These are phyloP conservation scores for Trichoderma semiorbis DNA, from an alignment of 2,329 filamentous ascomycete genomes.

Conservation along the genomic window DNA sequence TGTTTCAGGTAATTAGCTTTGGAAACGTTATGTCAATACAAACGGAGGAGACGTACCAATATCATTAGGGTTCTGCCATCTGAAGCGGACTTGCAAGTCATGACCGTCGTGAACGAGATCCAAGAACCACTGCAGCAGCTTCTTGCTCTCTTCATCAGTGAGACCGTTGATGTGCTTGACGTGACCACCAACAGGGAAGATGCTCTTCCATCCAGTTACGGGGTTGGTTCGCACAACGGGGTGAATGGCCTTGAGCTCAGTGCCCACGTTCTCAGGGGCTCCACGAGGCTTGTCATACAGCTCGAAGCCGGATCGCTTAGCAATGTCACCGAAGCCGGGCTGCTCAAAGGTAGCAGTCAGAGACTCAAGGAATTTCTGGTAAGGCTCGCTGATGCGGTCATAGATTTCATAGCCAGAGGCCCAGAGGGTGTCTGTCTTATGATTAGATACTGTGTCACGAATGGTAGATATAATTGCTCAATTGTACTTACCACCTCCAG, in stretches of 20 bases:
- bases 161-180: conserved; percentile 50
- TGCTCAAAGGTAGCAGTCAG: conserved; percentile 54
- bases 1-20: conserved; percentile 14
- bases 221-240: conserved; percentile 56
- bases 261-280: conserved; percentile 49
- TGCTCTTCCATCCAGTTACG: conserved; percentile 55
- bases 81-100: conserved; percentile 50
- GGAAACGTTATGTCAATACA: rapidly evolving
- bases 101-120: conserved; percentile 52
- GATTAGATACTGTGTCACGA: not conserved
- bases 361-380: conserved; percentile 55
- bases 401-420: conserved; percentile 66
- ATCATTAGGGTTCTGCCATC: conserved; percentile 46
- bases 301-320: conserved; percentile 42
- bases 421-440: conserved; percentile 56
- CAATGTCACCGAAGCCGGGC: conserved; percentile 48
- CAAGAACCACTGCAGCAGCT: conserved; percentile 51
- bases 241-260: conserved; percentile 47
- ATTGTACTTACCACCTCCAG: conserved; percentile 45
- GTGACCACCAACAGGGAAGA: conserved; percentile 52
- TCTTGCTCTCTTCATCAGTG: conserved; percentile 43
- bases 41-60: conserved; percentile 24
- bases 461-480: not conserved
- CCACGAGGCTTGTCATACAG: conserved; percentile 46
- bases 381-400: conserved; percentile 56